phyloP scores from a whole-genome alignment of 306 rosid genomes.

The Macrotyloma uniflorum region DNA sequence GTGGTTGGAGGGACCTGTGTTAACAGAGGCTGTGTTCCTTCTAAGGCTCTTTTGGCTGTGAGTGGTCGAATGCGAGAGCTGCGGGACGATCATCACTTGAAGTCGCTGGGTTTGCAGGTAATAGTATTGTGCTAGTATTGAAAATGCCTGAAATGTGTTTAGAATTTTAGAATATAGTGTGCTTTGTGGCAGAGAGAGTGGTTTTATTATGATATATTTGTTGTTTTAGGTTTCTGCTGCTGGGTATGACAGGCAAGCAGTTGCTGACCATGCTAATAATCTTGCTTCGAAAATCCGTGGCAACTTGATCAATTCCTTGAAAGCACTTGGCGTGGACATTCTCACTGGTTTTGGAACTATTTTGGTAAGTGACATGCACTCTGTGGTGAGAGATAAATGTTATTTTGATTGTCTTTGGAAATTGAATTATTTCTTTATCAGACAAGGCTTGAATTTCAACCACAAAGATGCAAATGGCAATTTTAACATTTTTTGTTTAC shows the following conservation, averaged over 20 bases:
- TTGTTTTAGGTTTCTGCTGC: constrained; percentile 70
- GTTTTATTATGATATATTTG: neutral
- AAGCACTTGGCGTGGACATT: constrained; percentile 85
- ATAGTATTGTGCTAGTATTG: neutral
- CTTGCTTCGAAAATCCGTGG: constrained; percentile 80
- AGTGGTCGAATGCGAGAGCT: constrained; percentile 90
- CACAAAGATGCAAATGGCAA: neutral
- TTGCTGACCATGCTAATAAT: constrained; percentile 91
- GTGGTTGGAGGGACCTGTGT: constrained; percentile 90
- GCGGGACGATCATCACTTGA: constrained; percentile 74
- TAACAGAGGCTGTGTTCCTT: constrained; percentile 88
- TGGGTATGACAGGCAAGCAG: constrained; percentile 82
- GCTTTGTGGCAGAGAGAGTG: neutral
- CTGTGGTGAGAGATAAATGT: neutral
- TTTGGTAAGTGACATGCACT: constrained; percentile 54
- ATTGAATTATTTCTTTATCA: neutral
- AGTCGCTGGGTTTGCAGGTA: constrained; percentile 87
- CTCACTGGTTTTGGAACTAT: constrained; percentile 77
- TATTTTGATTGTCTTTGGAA: neutral
- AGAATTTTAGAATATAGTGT: neutral
- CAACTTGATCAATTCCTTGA: constrained; percentile 77
- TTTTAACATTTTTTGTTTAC: constrained; percentile 4
- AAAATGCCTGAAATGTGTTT: neutral
- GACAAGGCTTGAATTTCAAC: constrained; percentile 14
- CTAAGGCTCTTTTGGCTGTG: constrained; percentile 88